These are phyloP conservation scores for Chloranthus sessilifolius DNA, from an alignment of 164 flowering plant species.

Conservation along the genomic window DNA sequence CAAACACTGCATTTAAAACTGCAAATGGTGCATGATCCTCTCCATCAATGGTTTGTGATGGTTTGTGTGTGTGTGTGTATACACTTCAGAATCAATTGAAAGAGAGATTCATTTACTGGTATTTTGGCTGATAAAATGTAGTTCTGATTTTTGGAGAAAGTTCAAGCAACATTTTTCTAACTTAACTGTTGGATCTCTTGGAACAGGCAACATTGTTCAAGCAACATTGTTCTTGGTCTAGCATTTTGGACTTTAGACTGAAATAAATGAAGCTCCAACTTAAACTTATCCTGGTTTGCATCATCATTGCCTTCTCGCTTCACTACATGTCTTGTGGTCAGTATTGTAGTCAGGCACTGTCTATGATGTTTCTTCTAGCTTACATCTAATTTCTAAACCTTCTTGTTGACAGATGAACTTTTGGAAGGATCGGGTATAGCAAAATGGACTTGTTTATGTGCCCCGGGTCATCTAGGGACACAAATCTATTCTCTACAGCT, in stretches of 20 bases:
- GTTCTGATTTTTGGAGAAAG: too few relatives aligned
- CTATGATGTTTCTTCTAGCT: neutral
- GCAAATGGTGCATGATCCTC: too few relatives aligned
- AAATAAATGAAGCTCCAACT: slow-evolving; percentile 40
- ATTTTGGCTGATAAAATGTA: too few relatives aligned
- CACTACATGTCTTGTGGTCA: slow-evolving; percentile 51
- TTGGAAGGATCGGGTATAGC: neutral
- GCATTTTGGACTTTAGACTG: slow-evolving; percentile 13
- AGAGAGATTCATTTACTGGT: too few relatives aligned
- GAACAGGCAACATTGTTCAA: too few relatives aligned
- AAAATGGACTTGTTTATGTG: slow-evolving; percentile 14
- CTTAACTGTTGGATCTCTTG: too few relatives aligned
- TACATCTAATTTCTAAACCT: neutral
- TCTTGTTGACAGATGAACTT: slow-evolving; percentile 7
- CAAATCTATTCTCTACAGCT: neutral
- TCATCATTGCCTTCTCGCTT: slow-evolving; percentile 34
- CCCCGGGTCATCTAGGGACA: slow-evolving; percentile 3
- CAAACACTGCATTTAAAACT: too few relatives aligned
- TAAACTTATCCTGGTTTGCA: slow-evolving; percentile 29
- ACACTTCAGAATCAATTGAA: too few relatives aligned
- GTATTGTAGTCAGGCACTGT: slow-evolving; percentile 10
- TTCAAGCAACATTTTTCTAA: too few relatives aligned
- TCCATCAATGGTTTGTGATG: too few relatives aligned
- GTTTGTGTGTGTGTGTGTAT: too few relatives aligned
- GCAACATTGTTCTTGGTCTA: too few relatives aligned